These are phyloP conservation scores for Coriaria nepalensis DNA, from an alignment of 306 rosid species.

Conservation along the genomic window DNA sequence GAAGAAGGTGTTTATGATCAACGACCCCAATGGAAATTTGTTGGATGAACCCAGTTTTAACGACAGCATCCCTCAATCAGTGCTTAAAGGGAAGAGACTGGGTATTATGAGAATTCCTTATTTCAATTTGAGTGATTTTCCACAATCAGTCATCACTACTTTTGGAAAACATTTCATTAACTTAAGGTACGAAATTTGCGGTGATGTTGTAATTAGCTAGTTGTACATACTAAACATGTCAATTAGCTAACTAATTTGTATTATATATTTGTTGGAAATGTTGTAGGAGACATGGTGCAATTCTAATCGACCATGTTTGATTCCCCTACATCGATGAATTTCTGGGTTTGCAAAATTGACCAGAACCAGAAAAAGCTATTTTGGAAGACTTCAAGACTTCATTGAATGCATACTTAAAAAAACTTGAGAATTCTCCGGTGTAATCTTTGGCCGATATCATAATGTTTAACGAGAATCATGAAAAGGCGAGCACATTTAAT, in stretches of 20 bases:
- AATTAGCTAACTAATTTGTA: no score
- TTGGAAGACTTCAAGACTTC: slow-evolving; percentile 20
- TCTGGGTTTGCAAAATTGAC: slow-evolving; percentile 5
- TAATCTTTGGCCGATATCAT: slow-evolving; percentile 18
- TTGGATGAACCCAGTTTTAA: no score
- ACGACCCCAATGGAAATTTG: no score
- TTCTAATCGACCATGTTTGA: slow-evolving; percentile 18
- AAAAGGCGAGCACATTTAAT: slow-evolving; percentile 11
- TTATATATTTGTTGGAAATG: not conserved
- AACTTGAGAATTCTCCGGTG: slow-evolving; percentile 10
- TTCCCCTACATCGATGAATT: slow-evolving; percentile 15
- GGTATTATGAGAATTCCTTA: slow-evolving; percentile 50
- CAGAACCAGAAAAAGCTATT: slow-evolving; percentile 9
- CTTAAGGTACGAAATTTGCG: no score
- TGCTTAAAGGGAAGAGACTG: slow-evolving; percentile 52
- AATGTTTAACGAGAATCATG: slow-evolving; percentile 14
- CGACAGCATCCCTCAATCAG: no score
- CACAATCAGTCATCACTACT: slow-evolving; percentile 26
- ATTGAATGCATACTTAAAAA: slow-evolving; percentile 15
- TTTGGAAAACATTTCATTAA: not conserved
- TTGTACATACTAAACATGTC: no score
- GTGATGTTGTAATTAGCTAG: no score
- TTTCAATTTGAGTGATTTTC: slow-evolving; percentile 5
- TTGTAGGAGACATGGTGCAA: slow-evolving; percentile 19
- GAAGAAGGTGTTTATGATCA: no score